phyloP scores from a whole-genome alignment of 2,329 filamentous ascomycete species.

The Colletotrichum tropicicola region DNA sequence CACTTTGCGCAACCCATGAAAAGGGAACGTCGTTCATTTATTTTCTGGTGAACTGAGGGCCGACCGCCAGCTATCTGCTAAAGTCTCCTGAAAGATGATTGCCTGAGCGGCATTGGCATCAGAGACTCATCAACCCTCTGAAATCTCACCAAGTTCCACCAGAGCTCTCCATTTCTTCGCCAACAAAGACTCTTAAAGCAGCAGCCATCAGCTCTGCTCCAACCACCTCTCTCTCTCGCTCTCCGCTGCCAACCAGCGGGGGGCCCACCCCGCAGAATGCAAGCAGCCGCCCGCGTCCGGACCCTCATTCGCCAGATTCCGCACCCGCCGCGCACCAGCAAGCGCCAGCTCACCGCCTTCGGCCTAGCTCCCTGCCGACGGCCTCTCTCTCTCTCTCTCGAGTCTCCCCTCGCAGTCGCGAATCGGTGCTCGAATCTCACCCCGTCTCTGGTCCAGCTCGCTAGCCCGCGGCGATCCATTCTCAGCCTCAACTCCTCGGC shows the following conservation, averaged over 20 bases:
- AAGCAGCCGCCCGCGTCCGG: not conserved
- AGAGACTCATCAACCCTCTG: no score
- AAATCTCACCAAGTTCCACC: no score
- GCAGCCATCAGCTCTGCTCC: not conserved
- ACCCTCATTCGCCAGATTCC: constrained; percentile 7
- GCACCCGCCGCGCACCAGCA: not conserved
- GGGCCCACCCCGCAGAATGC: not conserved
- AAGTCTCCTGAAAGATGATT: not conserved
- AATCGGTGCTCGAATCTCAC: not conserved
- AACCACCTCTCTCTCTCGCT: no score
- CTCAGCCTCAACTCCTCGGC: not conserved
- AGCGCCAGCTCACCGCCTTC: not conserved
- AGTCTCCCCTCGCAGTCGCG: no score
- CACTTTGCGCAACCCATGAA: not conserved
- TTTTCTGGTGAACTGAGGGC: no score
- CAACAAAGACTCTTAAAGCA: not conserved
- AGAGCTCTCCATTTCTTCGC: no score
- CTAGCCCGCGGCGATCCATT: not conserved
- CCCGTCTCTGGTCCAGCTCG: not conserved
- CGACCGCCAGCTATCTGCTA: no score
- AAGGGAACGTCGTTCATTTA: not conserved
- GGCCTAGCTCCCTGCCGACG: not conserved
- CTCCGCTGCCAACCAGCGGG: not conserved
- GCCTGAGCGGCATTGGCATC: not conserved
- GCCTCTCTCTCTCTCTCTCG: not conserved